Percentiles rank a stretch among this genome's conserved stretches.
Evolutionary conservation across 2,329 filamentous ascomycete species (phyloP).

Genomic region (Aureobasidium mangrovei): DNA sequence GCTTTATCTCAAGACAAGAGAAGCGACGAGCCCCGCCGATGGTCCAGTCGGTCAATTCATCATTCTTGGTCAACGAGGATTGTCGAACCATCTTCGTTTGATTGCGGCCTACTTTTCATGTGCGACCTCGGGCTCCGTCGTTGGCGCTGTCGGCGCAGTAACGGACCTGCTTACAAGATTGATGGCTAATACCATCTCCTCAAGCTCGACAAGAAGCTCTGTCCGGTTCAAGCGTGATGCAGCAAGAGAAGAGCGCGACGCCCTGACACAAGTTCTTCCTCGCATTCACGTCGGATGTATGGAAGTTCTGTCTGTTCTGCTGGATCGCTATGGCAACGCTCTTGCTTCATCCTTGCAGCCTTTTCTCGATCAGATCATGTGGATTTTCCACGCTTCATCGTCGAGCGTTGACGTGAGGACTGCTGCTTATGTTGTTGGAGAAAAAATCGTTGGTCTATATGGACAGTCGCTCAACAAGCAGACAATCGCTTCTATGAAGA

Average conservation of each 20-base stretch:
- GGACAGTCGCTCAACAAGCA: conserved; percentile 60
- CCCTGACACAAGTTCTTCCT: conserved; percentile 65
- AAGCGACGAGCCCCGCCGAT: neutral
- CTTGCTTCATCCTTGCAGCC: conserved; percentile 53
- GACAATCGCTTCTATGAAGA: conserved; percentile 53
- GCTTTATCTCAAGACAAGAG: neutral
- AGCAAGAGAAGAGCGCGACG: conserved; percentile 70
- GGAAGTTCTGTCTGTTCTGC: conserved; percentile 49
- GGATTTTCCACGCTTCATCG: conserved; percentile 54
- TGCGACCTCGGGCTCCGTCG: conserved; percentile 56
- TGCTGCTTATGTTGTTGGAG: conserved; percentile 51
- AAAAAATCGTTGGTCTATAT: conserved; percentile 49
- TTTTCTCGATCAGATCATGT: conserved; percentile 61
- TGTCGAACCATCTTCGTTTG: conserved; percentile 57
- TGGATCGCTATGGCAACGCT: conserved; percentile 49
- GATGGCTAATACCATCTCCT: conserved; percentile 52
- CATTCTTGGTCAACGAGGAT: conserved; percentile 60
- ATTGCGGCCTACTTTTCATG: conserved; percentile 55
- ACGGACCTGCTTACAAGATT: conserved; percentile 63
- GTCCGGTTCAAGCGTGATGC: conserved; percentile 64
- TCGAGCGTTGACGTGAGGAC: conserved; percentile 47
- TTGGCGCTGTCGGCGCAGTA: conserved; percentile 58
- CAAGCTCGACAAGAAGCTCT: conserved; percentile 20
- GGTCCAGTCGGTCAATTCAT: conserved; percentile 32
- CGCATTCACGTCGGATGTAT: conserved; percentile 65